Base-by-base conservation (phyloP, 441 rosid species). In the Capsella rubella region DNA sequence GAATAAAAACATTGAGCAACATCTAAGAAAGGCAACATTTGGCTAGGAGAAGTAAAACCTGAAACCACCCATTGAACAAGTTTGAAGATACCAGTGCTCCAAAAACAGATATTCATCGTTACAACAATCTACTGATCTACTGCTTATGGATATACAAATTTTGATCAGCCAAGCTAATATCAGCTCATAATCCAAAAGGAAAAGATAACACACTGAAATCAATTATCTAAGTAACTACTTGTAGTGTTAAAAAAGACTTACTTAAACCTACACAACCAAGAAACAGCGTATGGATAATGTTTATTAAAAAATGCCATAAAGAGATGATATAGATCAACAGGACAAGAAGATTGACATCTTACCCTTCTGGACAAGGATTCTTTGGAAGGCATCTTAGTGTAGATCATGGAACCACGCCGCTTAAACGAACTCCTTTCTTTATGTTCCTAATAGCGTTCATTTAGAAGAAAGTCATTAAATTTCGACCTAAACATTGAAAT, bases 331-430 rank as follows among this genome's bases (percentile, higher is more conserved):
- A 66, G 21, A 72, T 37, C 0, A 67, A 67, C 27, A 50, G 59
- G 64, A 54, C 4, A 56, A 74, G 43, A 57, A 46, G 60, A 35
- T 54, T 10, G 1, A 35, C 9, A 73, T 49, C 75, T 69, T 53
- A 95, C 99, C 34, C 82, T 92, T 76, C 81, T 79, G 57, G 80
- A 83, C 46, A 88, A 77, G 6, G 90, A 83, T 51, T 90, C 92
- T 78, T 88, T 86, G 27, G 96, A 90, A 81, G 99, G 98, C 60
- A 97, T 95, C 90, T 91, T 95, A 6, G 97, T 95, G 82, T 91
- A 93, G 42, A 84, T 76, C 78, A 91, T 72, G 1, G 99, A 95
- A 54, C 95, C 96, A n/a, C 95, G 89, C 69, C 89, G 85, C 15
- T 89, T 91, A 71, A 88, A 95, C 39, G 96, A 92, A 75, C 90